Conservation (phyloP, 2,329 filamentous ascomycete species). For the Cercospora zeae-maydis region DNA sequence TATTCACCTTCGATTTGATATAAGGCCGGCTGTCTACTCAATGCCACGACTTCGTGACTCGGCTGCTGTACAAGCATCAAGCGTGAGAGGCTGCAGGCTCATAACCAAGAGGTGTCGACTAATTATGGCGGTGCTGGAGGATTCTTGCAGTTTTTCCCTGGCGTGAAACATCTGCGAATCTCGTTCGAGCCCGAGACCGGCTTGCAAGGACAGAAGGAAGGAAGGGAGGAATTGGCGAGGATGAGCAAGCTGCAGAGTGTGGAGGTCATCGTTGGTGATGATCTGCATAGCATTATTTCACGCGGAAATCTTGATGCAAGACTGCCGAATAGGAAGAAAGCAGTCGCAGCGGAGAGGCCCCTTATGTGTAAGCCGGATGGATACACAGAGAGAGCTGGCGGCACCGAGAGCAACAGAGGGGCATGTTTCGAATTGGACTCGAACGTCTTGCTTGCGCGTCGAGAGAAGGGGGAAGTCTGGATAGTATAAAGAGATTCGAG, state of each 20-base stretch:
- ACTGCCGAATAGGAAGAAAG: background rate
- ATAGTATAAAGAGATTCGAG: background rate
- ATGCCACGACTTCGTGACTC: background rate
- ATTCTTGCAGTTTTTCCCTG: background rate
- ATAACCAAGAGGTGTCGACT: background rate
- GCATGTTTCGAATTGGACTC: too few relatives aligned
- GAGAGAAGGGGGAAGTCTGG: background rate
- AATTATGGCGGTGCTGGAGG: background rate
- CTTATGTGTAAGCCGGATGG: background rate
- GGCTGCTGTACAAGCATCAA: conserved; percentile 1
- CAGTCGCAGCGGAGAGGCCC: background rate
- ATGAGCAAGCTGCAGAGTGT: background rate
- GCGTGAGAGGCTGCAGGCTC: background rate
- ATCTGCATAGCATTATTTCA: too few relatives aligned
- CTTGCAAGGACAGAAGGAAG: background rate
- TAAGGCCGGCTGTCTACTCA: background rate
- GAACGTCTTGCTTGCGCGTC: background rate
- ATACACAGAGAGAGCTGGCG: background rate
- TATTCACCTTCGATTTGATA: background rate
- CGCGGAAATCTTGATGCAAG: background rate
- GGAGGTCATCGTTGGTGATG: conserved; percentile 2
- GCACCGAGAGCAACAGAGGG: background rate
- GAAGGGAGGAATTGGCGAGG: background rate
- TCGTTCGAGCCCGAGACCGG: background rate
- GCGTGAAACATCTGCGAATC: background rate